Base-by-base conservation (phyloP, 176 grass and related monocot genomes). In the Rhynchospora breviuscula region DNA sequence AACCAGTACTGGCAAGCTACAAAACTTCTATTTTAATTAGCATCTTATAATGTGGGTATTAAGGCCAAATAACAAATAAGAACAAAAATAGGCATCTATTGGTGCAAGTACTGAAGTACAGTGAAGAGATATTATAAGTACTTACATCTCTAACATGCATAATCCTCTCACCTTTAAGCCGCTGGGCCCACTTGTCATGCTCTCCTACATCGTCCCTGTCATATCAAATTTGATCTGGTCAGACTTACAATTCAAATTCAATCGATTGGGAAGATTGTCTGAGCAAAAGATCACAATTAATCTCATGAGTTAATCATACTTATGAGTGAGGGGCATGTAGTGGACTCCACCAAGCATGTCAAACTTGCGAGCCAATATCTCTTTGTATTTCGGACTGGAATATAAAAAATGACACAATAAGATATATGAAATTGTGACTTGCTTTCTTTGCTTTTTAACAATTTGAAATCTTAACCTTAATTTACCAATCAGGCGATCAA, bases 251-350 rank as follows among this genome's bases (percentile, higher is more conserved):
- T 78, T 56, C 56, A 46, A 63, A 58, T 58, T 62, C 60, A 17
- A 76, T 15, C 25, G 47, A 85, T 62, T 60, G 9, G 21, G 7
- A 69, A 48, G 65, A 40, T 40, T 40, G 43, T 85, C 71, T 26
- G 35, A 40, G 2, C 35, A 40, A 21, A 13, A 85, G 73, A 87
- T 72, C 66, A 75, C 1, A 88, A 5, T 80, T 25, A 64, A 56
- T 81, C 46, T 52, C 54, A 14, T 65, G 15, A 19, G 13, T 47
- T 10, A 19, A 82, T 69, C 81, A 88, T 92, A 97, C 94, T 78
- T 91, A 75, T 94, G 92, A 84, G 94, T 94, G 83, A 97, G 84
- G 79, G 94, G 94, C 87, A 97, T 89, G 83, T 89, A 94, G 72
- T 87, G 85, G 0, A 80, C 92, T 62, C 94, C 92, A 86, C 92